Conservation (phyloP, 1,284 basidiomycete genomes). For the Apiotrichum brassicae region DNA sequence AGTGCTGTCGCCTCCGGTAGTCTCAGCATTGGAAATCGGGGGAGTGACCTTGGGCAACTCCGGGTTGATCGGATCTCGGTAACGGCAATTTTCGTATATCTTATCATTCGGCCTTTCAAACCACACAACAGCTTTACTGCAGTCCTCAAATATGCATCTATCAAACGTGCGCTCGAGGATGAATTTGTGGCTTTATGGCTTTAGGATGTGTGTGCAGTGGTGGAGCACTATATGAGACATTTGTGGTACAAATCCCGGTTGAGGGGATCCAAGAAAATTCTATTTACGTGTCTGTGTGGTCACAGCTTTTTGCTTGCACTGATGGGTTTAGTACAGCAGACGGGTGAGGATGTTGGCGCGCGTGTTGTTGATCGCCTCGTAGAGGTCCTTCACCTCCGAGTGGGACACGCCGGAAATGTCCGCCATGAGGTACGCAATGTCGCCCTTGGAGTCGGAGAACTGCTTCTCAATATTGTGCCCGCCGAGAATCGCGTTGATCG, state of each 20-base stretch:
- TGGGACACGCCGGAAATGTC: slow-evolving; percentile 89
- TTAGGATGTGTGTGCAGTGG: slow-evolving; percentile 1
- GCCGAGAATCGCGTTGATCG: slow-evolving; percentile 86
- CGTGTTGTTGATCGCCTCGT: slow-evolving; percentile 73
- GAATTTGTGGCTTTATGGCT: too few relatives aligned
- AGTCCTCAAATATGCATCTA: neutral
- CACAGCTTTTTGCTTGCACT: neutral
- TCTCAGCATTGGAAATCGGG: too few relatives aligned
- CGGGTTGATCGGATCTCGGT: neutral
- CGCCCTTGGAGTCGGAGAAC: slow-evolving; percentile 92
- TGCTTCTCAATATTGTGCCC: slow-evolving; percentile 99
- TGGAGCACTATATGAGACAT: slow-evolving; percentile 12
- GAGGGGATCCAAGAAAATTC: slow-evolving; percentile 1
- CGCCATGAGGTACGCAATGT: slow-evolving; percentile 77
- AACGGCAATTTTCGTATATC: too few relatives aligned
- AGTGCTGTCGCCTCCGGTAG: too few relatives aligned
- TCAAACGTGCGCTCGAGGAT: too few relatives aligned
- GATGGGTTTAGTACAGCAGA: slow-evolving; percentile 55
- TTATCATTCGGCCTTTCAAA: too few relatives aligned
- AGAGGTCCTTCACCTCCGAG: slow-evolving; percentile 72
- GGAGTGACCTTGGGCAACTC: neutral
- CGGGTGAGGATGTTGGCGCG: slow-evolving; percentile 81
- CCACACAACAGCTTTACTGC: neutral
- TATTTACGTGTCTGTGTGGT: neutral
- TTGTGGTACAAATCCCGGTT: slow-evolving; percentile 11